Base-by-base conservation (phyloP, 441 rosid species). In the Mallotus repandus region DNA sequence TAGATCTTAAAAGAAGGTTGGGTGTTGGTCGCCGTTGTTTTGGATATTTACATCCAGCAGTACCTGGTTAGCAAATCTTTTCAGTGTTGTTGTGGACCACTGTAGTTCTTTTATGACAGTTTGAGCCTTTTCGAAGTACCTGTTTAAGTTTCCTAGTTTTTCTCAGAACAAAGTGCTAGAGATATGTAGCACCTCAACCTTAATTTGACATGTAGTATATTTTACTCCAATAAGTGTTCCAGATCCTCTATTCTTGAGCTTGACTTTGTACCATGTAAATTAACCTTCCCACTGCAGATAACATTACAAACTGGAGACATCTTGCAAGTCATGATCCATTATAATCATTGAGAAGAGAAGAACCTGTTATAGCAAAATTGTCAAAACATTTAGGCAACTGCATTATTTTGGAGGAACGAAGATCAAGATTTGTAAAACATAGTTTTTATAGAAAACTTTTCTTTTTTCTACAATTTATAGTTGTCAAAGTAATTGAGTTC, bases 1-100 rank as follows among this genome's bases (percentile, higher is more conserved):
- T 93, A 79, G 99, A 96, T 86, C 97, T 96, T 18, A 96, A 90
- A 81, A 88, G 98, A 86, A 88, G 97, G 87, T 78, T 91, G 68
- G 98, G 99, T 9, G 79, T 88, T 76, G 97, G 97, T 16, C 97
- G 91, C 50, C 89, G 94, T 57, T 94, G 98, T 86, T 95, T 92
- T 68, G 98, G 94, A 35, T 95, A 95, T 77, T 76, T 92, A 56
- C 98, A 95, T 86, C 90, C 96, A 73, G 88, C 97, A 73, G 86
- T 95, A 73, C 98, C 94, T 76, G 90, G 99, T 94, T 76, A 84
- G 88, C 32, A 52, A 66, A 73, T 73, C 64, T 73, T 63, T 68
- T 57, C 53, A 8, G 22, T 75, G 54, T 35, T 41, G 46, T 4
- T 63, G 16, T 8, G 46, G 62, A 21, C 19, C 41, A 1, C 50